phyloP scores from a whole-genome alignment of 164 flowering plant species.

The Houttuynia cordata region DNA sequence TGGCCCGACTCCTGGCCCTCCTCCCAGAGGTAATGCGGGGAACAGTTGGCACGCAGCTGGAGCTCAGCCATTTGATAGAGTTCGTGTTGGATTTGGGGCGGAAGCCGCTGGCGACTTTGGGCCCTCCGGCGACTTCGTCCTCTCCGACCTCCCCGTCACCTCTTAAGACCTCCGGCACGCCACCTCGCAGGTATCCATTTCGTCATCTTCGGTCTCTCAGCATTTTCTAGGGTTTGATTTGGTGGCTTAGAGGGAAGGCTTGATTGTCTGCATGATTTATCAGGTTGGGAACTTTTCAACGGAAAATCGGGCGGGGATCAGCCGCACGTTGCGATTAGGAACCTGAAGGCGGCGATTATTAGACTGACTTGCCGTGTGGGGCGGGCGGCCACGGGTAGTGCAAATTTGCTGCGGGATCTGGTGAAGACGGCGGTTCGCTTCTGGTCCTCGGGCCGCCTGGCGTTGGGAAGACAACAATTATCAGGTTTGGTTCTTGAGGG shows the following conservation, averaged over 20 bases:
- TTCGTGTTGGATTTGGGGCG: conserved; percentile 95
- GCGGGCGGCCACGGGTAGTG: conserved; percentile 85
- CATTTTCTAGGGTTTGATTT: too few species aligned
- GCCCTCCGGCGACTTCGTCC: conserved; percentile 71
- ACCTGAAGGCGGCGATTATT: conserved; percentile 67
- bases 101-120: conserved; percentile 70
- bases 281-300: conserved; percentile 93
- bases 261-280: conserved; percentile 3
- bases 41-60: conserved; percentile 45
- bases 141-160: conserved; percentile 50
- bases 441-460: conserved; percentile 96
- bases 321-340: conserved; percentile 81
- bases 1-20: conserved; percentile 53
- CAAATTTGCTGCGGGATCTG: conserved; percentile 64
- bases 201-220: too few species aligned
- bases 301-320: conserved; percentile 93
- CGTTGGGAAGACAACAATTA: conserved; percentile 94
- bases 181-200: conserved; percentile 41
- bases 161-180: conserved; percentile 49
- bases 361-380: conserved; percentile 97
- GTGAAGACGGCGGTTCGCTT: conserved; percentile 74
- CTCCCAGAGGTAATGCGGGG: conserved; percentile 63
- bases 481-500: conserved; percentile 32
- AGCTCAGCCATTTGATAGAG: conserved; percentile 53
- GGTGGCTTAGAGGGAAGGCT: background rate